Base-by-base conservation (phyloP, 768 basidiomycete genomes). In the Suillus decipiens region DNA sequence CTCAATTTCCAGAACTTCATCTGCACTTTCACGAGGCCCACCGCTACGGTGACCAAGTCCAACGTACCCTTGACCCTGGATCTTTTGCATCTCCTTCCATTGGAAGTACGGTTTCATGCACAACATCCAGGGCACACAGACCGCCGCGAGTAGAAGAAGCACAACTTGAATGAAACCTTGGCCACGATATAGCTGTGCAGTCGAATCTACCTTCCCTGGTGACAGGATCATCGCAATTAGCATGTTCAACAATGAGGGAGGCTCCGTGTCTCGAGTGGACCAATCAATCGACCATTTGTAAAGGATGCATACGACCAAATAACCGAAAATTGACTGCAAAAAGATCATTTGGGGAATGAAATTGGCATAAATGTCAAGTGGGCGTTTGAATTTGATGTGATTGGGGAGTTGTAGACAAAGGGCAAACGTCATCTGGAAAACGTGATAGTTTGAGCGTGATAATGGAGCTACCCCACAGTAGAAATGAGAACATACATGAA, bases 281-380 rank as follows among this genome's bases (percentile, higher is more conserved):
- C 97, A 99, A 77, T 99, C 93, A 64, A 95, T 82, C 33, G 87
- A 84, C 97, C 97, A 99, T 74, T 99, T 99, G 88, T 96, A 95
- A 69, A 98, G 74, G 78, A 99, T 97, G 78, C 93, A 95, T 63
- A 96, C 64, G 59, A 92, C 92, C 41, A 99, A 86, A 75, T 99
- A 99, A 59, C 96, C 97, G 71, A 99, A 99, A 76, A 99, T 97
- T 19, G 93, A 95, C 74, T 96, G 92, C 67, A 99, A 81, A 84
- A 99, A 99, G 65, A 99, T 85, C 82, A 99, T 90, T 76, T 98
- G 96, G 37, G 97, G 97, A 62, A 99, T 83, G 78, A 98, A 99
- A 75, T 97, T 97, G 70, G 92, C 90, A 75, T 89, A 97, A 69
- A 99, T 89, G 70, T 95, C 94, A 66, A 88, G 76, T 42, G 82